Evolutionary conservation across 345 rosid genomes (phyloP).

Genomic region (Limnanthes douglasii): DNA sequence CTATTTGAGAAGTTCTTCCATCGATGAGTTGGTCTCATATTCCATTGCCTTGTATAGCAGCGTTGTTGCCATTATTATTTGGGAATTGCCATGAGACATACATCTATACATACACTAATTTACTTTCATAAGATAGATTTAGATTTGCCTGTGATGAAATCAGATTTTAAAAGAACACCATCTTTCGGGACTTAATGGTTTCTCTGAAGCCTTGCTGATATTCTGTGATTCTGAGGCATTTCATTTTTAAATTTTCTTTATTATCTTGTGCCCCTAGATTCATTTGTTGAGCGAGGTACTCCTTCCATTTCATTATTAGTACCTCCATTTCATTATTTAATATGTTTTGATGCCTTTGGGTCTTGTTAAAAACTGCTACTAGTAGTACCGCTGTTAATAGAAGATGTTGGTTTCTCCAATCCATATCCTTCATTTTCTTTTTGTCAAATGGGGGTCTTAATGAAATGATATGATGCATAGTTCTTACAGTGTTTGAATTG

Average conservation of each 20-base stretch:
- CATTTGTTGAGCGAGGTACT: too few relatives aligned
- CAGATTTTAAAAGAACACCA: constrained; percentile 12
- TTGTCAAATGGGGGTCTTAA: too few relatives aligned
- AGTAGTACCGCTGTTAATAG: too few relatives aligned
- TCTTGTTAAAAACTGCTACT: too few relatives aligned
- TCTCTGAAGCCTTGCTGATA: constrained; percentile 20
- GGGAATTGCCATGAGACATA: constrained; percentile 27
- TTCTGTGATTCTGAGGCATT: constrained; percentile 44
- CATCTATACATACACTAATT: constrained; percentile 1
- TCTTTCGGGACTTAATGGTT: constrained; percentile 52
- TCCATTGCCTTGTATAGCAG: constrained; percentile 26
- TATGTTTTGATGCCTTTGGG: too few relatives aligned
- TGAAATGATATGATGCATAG: too few relatives aligned
- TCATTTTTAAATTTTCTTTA: background rate
- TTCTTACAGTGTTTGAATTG: too few relatives aligned
- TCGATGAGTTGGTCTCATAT: constrained; percentile 14
- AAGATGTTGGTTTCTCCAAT: too few relatives aligned
- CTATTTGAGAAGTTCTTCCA: constrained; percentile 15
- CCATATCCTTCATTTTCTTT: too few relatives aligned
- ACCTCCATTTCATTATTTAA: too few relatives aligned
- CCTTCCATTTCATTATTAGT: too few relatives aligned
- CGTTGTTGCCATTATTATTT: constrained; percentile 27
- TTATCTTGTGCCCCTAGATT: too few relatives aligned
- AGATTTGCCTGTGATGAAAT: constrained; percentile 21
- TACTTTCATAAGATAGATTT: background rate